Evolutionary conservation across 2,329 filamentous ascomycete species (phyloP).

Genomic region (Fusarium burgessii): DNA sequence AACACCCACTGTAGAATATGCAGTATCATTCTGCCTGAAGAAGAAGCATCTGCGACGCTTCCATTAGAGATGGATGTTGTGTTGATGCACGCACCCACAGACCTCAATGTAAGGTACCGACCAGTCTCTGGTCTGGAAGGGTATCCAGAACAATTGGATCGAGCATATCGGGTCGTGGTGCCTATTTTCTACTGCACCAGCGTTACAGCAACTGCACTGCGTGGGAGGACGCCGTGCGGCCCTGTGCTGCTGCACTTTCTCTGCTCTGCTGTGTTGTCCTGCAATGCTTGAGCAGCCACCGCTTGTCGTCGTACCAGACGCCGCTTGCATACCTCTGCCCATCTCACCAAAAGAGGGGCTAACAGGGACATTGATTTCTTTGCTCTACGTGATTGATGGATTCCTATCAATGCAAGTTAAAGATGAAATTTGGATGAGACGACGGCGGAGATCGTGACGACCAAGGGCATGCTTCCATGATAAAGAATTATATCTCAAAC

Average conservation of each 20-base stretch:
- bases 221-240: slow-evolving; percentile 18
- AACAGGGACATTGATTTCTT: slow-evolving; percentile 4
- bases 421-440: slow-evolving; percentile 39
- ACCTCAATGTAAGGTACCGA: slow-evolving; percentile 45
- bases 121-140: slow-evolving; percentile 24
- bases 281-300: slow-evolving; percentile 30
- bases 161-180: slow-evolving; percentile 37
- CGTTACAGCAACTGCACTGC: slow-evolving; percentile 32
- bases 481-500: slow-evolving; percentile 24
- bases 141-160: slow-evolving; percentile 31
- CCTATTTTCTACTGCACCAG: slow-evolving; percentile 28
- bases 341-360: slow-evolving; percentile 43
- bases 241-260: slow-evolving; percentile 30
- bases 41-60: slow-evolving; percentile 31
- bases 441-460: slow-evolving; percentile 13
- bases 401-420: slow-evolving; percentile 30
- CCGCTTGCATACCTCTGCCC: slow-evolving; percentile 36
- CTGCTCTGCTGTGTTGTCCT: slow-evolving; percentile 41
- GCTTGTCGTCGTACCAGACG: slow-evolving; percentile 36
- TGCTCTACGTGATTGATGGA: slow-evolving; percentile 32
- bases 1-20: slow-evolving; percentile 12
- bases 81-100: slow-evolving; percentile 30
- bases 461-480: slow-evolving; percentile 28
- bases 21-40: slow-evolving; percentile 14
- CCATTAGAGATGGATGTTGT: slow-evolving; percentile 30